Evolutionary conservation across 2,329 filamentous ascomycete genomes (phyloP).

Genomic region (Furcasterigmium furcatum): DNA sequence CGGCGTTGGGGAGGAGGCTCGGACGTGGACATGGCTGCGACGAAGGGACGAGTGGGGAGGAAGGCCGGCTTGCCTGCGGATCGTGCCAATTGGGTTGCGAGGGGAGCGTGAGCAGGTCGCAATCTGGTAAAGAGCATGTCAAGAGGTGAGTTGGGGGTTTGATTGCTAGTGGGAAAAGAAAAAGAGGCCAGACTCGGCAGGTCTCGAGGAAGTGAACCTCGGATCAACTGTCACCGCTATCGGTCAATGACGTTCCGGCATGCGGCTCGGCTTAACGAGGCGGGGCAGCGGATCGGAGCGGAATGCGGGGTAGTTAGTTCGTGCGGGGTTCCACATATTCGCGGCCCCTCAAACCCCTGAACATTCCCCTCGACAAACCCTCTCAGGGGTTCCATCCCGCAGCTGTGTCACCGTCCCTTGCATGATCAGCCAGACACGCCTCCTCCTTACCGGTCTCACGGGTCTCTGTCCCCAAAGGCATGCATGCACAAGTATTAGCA

Average conservation of each 20-base stretch:
- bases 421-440: no score
- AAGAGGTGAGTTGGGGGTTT: background rate
- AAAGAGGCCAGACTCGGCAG: no score
- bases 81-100: background rate
- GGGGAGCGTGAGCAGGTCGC: background rate
- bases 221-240: no score
- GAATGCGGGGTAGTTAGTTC: background rate
- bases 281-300: constrained; percentile 5
- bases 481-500: no score
- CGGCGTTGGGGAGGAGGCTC: constrained; percentile 6
- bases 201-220: no score
- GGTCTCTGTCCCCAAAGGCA: no score
- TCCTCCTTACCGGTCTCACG: no score
- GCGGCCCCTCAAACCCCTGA: no score
- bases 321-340: no score
- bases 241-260: no score
- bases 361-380: no score
- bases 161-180: no score
- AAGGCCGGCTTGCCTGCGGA: background rate
- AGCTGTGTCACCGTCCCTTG: background rate
- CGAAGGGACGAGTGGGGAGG: constrained; percentile 3
- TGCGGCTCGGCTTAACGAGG: background rate
- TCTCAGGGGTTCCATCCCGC: background rate
- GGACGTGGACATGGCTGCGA: constrained; percentile 8
- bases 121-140: background rate